Base-by-base conservation (phyloP, 352 stramenopile genomes). In the Pythium sukuiense region DNA sequence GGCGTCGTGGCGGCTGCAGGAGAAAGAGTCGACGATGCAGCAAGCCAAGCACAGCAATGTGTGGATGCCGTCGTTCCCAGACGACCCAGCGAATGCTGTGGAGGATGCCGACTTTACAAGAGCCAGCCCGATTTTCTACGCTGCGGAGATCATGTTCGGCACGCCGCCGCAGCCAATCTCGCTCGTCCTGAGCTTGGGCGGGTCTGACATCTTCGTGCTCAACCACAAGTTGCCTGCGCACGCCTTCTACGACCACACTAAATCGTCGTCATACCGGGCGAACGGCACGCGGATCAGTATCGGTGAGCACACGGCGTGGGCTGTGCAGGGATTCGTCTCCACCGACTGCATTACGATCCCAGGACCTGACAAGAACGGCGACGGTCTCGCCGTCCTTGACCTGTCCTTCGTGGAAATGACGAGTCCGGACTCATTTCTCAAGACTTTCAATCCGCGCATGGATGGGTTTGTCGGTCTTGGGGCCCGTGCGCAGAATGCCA, bases 241-340 rank as follows among this genome's bases (percentile, higher is more conserved):
- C 45, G 26, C 18, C 35, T 65, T 45, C 39, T 70, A 65, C 57
- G 64, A 70, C 30, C 64, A 70, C 43, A 20, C 27, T 16, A 60
- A 70, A 37, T 70, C 64, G 37, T 55, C 56, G 0, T 65, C 50
- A 43, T 70, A 65, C 30, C 37, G 50, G n/a, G 49, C 52, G 33
- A 70, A 65, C 49, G 56, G 56, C 16, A 70, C 64, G 39, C 48
- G 43, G 1, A 39, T 70, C 4, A n/a, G 49, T 12, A 11, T 59
- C 4, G 13, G 12, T 4, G 48, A 65, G 26, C 45, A 32, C 46
- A 24, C 33, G 29, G 45, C 45, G 14, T 48, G 37, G 13, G 59
- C 57, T 30, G 3, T 68, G 11, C 29, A 58, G 3, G 63, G 63
- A 3, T 64, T 69, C 29, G 63, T 64, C 7, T 69, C 63, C 1